Percentiles rank a stretch among this genome's conserved stretches.
Evolutionary conservation across 805 yeast species (phyloP).

Genomic region (Candida quercuum): DNA sequence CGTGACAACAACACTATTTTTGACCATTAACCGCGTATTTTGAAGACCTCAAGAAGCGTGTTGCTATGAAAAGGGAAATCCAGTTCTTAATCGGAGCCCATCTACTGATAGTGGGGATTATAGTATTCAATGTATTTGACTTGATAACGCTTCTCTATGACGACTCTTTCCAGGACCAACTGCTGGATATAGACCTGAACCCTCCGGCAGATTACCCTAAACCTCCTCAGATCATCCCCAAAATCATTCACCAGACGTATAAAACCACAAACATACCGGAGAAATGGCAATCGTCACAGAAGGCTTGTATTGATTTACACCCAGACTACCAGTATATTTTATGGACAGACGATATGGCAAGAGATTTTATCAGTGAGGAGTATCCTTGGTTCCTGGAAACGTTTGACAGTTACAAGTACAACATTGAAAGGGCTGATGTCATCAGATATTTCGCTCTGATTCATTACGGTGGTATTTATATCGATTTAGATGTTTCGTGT

Average conservation of each 20-base stretch:
- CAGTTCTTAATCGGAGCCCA: conserved; percentile 59
- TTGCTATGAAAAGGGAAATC: conserved; percentile 70
- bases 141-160: conserved; percentile 70
- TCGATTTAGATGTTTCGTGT: conserved; percentile 90
- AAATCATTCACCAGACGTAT: conserved; percentile 91
- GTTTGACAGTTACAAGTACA: conserved; percentile 72
- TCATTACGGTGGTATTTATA: conserved; percentile 86
- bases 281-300: conserved; percentile 74
- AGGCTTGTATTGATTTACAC: conserved; percentile 69
- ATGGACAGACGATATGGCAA: conserved; percentile 86
- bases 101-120: conserved; percentile 32
- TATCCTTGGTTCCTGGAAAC: conserved; percentile 84
- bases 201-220: too few species aligned
- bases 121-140: conserved; percentile 61
- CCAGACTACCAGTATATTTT: conserved; percentile 84
- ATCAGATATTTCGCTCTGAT: conserved; percentile 79
- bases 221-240: conserved; percentile 68
- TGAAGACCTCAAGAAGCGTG: too few species aligned
- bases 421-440: conserved; percentile 87
- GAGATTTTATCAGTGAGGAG: conserved; percentile 70
- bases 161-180: conserved; percentile 60
- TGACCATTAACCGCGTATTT: too few species aligned
- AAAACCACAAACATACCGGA: conserved; percentile 76
- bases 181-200: conserved; percentile 57
- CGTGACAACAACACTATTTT: too few species aligned